A percentile compares a stretch with the other conserved stretches of the same genome.
phyloP scores from a whole-genome alignment of 495 filamentous ascomycete genomes.

The Penicillium turbatum region DNA sequence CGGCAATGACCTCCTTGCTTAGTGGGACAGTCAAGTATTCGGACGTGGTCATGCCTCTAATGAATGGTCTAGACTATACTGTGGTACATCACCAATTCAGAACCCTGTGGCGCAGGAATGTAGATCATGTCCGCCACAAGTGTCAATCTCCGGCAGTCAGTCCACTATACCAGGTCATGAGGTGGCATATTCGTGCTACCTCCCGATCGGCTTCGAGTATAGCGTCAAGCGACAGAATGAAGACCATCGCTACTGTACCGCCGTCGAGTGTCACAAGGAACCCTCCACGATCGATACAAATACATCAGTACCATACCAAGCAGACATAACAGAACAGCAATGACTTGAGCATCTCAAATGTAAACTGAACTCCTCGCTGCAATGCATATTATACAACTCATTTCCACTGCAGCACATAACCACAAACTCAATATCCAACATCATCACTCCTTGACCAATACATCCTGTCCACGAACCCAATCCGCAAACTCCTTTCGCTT shows the following conservation, averaged over 20 bases:
- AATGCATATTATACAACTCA: constrained; percentile 24
- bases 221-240: too few species aligned
- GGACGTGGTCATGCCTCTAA: too few species aligned
- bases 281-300: not conserved
- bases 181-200: not conserved
- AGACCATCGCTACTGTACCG: not conserved
- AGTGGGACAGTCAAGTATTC: not conserved
- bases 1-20: not conserved
- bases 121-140: not conserved
- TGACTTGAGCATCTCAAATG: constrained; percentile 7
- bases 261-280: not conserved
- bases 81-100: not conserved
- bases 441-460: constrained; percentile 22
- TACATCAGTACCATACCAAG: not conserved
- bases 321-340: not conserved
- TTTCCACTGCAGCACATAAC: not conserved
- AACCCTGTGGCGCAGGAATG: constrained; percentile 2
- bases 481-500: constrained; percentile 73
- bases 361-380: constrained; percentile 12
- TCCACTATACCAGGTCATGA: not conserved
- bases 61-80: not conserved
- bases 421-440: not conserved
- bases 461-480: constrained; percentile 55
- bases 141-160: not conserved
- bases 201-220: not conserved